Base-by-base conservation (phyloP, 2,329 filamentous ascomycete genomes). In the Colletotrichum euphorbiae region DNA sequence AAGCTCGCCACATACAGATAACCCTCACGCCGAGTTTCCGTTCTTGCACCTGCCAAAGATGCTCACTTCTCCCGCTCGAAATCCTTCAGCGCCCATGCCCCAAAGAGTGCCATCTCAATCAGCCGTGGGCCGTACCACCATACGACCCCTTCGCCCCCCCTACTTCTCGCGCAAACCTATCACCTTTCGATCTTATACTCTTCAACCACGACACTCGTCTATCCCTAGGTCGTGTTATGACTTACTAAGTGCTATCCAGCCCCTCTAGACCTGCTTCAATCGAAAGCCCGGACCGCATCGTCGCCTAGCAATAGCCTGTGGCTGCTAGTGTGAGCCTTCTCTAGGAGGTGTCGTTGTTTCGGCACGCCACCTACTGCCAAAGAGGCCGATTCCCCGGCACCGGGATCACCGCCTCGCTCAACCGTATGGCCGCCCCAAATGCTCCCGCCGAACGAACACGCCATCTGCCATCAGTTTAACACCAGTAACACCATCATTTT, bases 331-430 rank as follows among this genome's bases (percentile, higher is more conserved):
- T 28, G 61, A 65, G 65, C 65, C 61, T 68, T 65, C 60, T 65
- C 42, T 31, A 48, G 48, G 54, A 60, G 48, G 61, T 68, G 66
- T 65, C 46, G 61, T 68, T 43, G 66, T 65, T 61, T 68, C 33
- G 66, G 61, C 48, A 68, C 61, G 54, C 46, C 65, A 65, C 46
- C 61, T 54, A 64, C 31, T 46, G 58, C 65, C 17, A 19, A 45
- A 67, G 64, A 59, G 66, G 61, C 66, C 60, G 66, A 65, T 60
- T 31, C 51, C 40, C 65, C 64, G 48, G 62, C 65, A 59, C 61
- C 61, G 31, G n/a, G 9, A 64, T 58, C 46, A 65, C 31, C 61
- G 17, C 36, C 33, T 38, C 59, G 46, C 59, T 45, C 52, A 24
- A 40, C 54, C 40, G 46, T 54, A 59, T 13, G 8, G 21, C 52